Conservation (phyloP, 306 rosid genomes). For the Carpinus viminea region DNA sequence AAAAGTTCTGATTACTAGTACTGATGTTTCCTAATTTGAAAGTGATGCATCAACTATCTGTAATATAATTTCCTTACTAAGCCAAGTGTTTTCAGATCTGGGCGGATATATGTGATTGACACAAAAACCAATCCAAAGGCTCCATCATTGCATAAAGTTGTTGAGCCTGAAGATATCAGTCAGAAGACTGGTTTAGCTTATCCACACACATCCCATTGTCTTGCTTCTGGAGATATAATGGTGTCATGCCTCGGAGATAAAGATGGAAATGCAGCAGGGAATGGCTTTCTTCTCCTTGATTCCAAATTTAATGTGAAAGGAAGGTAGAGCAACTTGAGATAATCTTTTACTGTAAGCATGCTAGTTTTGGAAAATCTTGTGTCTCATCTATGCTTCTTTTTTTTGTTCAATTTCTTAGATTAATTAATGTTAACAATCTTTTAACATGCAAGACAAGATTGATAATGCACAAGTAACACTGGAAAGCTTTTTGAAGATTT, state of each 20-base stretch:
- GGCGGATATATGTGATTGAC: conserved; percentile 79
- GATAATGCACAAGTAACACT: background rate
- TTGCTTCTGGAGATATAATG: conserved; percentile 95
- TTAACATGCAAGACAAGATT: background rate
- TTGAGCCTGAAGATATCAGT: conserved; percentile 60
- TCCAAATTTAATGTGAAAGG: conserved; percentile 92
- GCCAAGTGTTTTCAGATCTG: conserved; percentile 58
- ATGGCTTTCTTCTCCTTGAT: conserved; percentile 95
- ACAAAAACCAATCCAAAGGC: conserved; percentile 76
- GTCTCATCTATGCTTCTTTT: background rate
- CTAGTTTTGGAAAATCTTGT: background rate
- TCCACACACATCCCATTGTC: conserved; percentile 96
- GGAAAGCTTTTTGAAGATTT: background rate
- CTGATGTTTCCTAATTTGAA: background rate
- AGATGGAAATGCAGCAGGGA: conserved; percentile 87
- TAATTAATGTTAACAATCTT: background rate
- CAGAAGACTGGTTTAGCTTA: conserved; percentile 86
- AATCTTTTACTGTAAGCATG: background rate
- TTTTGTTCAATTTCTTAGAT: background rate
- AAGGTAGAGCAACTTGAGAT: conserved; percentile 48
- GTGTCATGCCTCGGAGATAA: conserved; percentile 86
- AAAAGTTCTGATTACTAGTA: background rate
- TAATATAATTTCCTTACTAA: conserved; percentile 5
- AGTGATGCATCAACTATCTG: background rate
- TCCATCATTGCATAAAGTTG: conserved; percentile 84